Evolutionary conservation across 2,329 filamentous ascomycete genomes (phyloP), one percentile per base, ranked within the genome.

Genomic region (Grosmannia huntii): DNA sequence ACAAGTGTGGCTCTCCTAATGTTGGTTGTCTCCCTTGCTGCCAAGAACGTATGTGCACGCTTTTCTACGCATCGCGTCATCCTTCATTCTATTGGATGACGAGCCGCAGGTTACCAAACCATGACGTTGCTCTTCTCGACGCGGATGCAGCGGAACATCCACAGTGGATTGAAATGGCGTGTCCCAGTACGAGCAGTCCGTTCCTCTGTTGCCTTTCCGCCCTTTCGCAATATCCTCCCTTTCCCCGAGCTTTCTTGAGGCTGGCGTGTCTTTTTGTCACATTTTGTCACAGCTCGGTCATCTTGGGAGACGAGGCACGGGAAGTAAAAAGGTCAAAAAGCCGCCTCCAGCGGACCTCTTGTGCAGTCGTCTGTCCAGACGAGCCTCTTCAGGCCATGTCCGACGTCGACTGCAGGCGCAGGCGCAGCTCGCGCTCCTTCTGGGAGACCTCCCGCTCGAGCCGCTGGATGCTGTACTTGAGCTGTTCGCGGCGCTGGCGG

Each of bases 361-460:
- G 19, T 44, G 5, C 28, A 28, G 28, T 7, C 19, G 41, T 44
- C 14, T 44, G 4, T 14, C 6, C 31, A 33, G 9, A 2, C 31
- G 31, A n/a, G 31, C 5, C 5, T 1, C 25, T 41, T 61, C 58
- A 60, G 12, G 28, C 46, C 16, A 33, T 27, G 1, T 31, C 54
- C 3, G 57, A 46, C 52, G 60, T 57, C 49, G 60, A 53, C 41
- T 60, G 60, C 48, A 82, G 63, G 61, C 76, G 69, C 69, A 78
- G 75, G 63, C 78, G 69, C 65, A 84, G 64, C 70, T 84, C 81
- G 61, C 80, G 73, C 72, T 84, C 81, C 70, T 82, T 83, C 66
- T 96, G 90, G 65, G 84, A 78, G n/a, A 89, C 87, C 73, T 96
- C 89, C 66, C 96, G 68, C 75, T 94, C 89, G 63, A 96, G 71